Conservation (phyloP, 768 basidiomycete genomes). For the Harrya chromipes region DNA sequence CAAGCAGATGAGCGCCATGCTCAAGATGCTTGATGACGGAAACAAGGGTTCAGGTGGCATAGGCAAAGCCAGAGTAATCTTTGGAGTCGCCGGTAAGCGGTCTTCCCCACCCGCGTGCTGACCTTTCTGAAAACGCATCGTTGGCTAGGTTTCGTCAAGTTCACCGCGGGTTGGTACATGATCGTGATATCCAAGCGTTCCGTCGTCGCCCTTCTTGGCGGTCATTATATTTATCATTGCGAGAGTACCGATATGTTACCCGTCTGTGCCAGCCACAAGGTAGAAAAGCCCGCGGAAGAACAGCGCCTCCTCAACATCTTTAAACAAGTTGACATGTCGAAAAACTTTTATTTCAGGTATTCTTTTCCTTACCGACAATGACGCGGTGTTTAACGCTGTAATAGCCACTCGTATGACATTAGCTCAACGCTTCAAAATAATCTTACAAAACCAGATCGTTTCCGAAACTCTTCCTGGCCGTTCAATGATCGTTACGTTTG, state of each 20-base stretch:
- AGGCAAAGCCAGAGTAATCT: slow-evolving; percentile 74
- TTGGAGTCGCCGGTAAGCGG: slow-evolving; percentile 71
- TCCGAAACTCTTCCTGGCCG: slow-evolving; percentile 47
- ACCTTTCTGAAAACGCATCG: neutral
- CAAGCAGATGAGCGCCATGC: slow-evolving; percentile 84
- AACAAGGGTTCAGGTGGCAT: slow-evolving; percentile 87
- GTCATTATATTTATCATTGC: slow-evolving; percentile 95
- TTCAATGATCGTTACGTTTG: slow-evolving; percentile 91
- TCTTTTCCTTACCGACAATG: neutral
- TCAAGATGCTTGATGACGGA: slow-evolving; percentile 95
- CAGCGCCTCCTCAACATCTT: slow-evolving; percentile 86
- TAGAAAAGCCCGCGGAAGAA: slow-evolving; percentile 87
- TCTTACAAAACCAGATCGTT: slow-evolving; percentile 57
- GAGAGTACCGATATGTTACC: slow-evolving; percentile 86
- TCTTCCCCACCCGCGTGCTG: neutral
- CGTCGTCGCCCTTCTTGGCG: slow-evolving; percentile 90
- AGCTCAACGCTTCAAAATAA: slow-evolving; percentile 96
- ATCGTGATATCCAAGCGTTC: slow-evolving; percentile 86
- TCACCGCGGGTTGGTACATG: slow-evolving; percentile 97
- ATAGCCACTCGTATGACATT: slow-evolving; percentile 92
- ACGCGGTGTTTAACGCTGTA: neutral
- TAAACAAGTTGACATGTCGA: slow-evolving; percentile 96
- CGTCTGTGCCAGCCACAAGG: slow-evolving; percentile 72
- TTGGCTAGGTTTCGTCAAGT: slow-evolving; percentile 78
- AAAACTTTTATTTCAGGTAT: slow-evolving; percentile 98